Evolutionary conservation across 148 eudicot species (phyloP).

Genomic region (Rhododendron ferrugineum): DNA sequence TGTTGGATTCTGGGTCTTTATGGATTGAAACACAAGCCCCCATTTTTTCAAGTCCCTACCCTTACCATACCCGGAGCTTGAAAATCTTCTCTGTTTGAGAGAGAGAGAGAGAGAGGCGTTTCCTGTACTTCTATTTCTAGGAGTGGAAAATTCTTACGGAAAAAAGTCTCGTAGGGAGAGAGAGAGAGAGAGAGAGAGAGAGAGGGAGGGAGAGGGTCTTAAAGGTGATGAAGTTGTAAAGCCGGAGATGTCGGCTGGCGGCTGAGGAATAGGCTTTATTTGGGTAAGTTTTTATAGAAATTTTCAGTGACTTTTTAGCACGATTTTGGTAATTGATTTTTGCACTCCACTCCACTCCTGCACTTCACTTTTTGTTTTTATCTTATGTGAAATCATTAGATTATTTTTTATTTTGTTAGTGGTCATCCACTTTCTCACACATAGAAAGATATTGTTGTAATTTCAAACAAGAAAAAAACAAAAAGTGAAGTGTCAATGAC

Average conservation of each 20-base stretch:
- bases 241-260: not conserved
- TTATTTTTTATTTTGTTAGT: too few species aligned
- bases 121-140: not conserved
- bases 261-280: not conserved
- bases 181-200: not conserved
- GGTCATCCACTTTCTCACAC: too few species aligned
- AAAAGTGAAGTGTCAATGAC: too few species aligned
- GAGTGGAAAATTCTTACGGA: not conserved
- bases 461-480: too few species aligned
- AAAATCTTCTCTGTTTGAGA: not conserved
- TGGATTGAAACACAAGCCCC: conserved; percentile 32
- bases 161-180: not conserved
- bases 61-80: not conserved
- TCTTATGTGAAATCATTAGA: too few species aligned
- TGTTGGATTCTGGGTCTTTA: conserved; percentile 14
- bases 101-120: not conserved
- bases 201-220: not conserved
- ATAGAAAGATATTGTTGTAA: too few species aligned
- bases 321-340: too few species aligned
- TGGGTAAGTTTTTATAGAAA: too few species aligned
- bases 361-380: too few species aligned
- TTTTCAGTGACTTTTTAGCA: too few species aligned
- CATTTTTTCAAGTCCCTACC: conserved; percentile 8
- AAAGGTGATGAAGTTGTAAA: not conserved
- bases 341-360: too few species aligned